phyloP scores from a whole-genome alignment of 176 grass and related monocot species.

The Aegilops tauschii region DNA sequence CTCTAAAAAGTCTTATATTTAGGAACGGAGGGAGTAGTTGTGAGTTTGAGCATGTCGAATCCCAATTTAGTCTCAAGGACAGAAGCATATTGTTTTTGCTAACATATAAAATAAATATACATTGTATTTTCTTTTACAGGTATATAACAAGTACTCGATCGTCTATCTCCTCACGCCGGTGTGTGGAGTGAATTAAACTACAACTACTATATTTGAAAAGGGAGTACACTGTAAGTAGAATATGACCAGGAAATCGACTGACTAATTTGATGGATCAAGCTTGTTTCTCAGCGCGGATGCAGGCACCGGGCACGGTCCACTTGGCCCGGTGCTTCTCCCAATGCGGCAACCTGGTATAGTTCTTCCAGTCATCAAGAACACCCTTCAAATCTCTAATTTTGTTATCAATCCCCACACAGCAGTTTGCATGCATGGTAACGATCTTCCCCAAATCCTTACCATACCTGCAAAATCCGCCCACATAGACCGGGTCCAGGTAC shows the following conservation, averaged over 20 bases:
- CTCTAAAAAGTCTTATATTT: too few species aligned
- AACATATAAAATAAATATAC: too few species aligned
- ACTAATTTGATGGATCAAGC: not conserved
- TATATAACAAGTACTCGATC: too few species aligned
- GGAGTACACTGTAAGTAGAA: too few species aligned
- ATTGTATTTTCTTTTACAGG: not conserved
- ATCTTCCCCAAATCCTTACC: slow-evolving; percentile 58
- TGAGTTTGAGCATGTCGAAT: too few species aligned
- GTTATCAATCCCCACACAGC: slow-evolving; percentile 47
- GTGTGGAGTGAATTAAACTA: not conserved
- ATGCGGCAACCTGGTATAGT: slow-evolving; percentile 39
- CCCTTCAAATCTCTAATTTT: slow-evolving; percentile 59
- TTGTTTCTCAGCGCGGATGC: slow-evolving; percentile 12
- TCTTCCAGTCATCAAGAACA: slow-evolving; percentile 60
- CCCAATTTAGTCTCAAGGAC: too few species aligned
- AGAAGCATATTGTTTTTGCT: too few species aligned
- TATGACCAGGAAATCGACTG: too few species aligned
- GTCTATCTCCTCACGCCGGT: too few species aligned
- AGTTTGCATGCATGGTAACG: slow-evolving; percentile 90
- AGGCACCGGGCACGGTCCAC: slow-evolving; percentile 63
- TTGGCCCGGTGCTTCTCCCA: slow-evolving; percentile 30
- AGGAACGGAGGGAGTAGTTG: too few species aligned
- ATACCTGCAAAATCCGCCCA: slow-evolving; percentile 64
- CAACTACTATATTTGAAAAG: too few species aligned
- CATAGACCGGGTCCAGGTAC: slow-evolving; percentile 48